These are phyloP conservation scores for Taiwanofungus camphoratus DNA, from an alignment of 1,284 basidiomycete genomes.

Conservation along the genomic window DNA sequence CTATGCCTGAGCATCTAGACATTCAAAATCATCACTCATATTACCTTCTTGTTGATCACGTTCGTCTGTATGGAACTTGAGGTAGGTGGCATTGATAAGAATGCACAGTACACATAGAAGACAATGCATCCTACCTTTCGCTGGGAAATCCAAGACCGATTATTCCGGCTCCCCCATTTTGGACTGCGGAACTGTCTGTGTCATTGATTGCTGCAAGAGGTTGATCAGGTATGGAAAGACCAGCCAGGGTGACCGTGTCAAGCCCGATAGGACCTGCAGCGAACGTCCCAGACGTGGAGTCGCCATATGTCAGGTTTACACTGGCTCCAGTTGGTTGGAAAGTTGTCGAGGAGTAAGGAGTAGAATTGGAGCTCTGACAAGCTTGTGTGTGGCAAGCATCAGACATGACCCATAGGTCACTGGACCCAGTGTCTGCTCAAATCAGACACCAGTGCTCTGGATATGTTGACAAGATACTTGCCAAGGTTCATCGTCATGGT, in stretches of 20 bases:
- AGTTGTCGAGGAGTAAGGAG: slow-evolving; percentile 21
- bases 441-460: neutral
- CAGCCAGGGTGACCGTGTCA: slow-evolving; percentile 33
- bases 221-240: slow-evolving; percentile 30
- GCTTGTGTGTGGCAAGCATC: slow-evolving; percentile 18
- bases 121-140: slow-evolving; percentile 23
- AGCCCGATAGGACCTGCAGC: slow-evolving; percentile 31
- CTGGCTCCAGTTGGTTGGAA: slow-evolving; percentile 24
- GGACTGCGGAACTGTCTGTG: slow-evolving; percentile 32
- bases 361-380: slow-evolving; percentile 18
- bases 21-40: slow-evolving; percentile 2
- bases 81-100: neutral
- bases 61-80: slow-evolving; percentile 35
- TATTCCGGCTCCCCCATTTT: slow-evolving; percentile 33
- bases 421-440: slow-evolving; percentile 28
- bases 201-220: slow-evolving; percentile 30
- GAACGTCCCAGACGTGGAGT: slow-evolving; percentile 32
- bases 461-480: slow-evolving; percentile 12
- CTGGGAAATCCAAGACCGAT: slow-evolving; percentile 35
- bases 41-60: slow-evolving; percentile 30
- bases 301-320: slow-evolving; percentile 30
- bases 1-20: neutral
- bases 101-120: neutral
- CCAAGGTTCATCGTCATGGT: slow-evolving; percentile 27
- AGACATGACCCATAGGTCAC: slow-evolving; percentile 30